phyloP scores from a whole-genome alignment of 1,284 basidiomycete genomes.

The Fomitopsis betulina region DNA sequence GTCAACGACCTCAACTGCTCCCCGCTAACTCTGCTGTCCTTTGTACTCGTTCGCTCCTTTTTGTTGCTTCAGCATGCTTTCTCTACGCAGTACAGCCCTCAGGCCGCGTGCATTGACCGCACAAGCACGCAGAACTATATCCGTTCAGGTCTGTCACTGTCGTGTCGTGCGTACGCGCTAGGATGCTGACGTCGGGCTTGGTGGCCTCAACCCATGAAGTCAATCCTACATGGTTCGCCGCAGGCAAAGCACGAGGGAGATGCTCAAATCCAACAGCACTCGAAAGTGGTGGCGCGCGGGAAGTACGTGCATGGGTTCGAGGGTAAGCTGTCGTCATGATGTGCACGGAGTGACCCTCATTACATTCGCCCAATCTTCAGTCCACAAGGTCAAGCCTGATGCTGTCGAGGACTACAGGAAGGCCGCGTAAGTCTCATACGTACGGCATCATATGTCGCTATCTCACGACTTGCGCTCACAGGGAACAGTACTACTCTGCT shows the following conservation, averaged over 20 bases:
- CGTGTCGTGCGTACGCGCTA: conserved; percentile 6
- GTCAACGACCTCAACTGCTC: background rate
- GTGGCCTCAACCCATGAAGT: conserved; percentile 6
- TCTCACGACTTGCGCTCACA: conserved; percentile 25
- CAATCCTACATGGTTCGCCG: conserved; percentile 70
- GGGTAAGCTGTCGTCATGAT: conserved; percentile 44
- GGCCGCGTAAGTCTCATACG: conserved; percentile 64
- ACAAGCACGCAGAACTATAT: conserved; percentile 43
- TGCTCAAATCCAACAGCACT: conserved; percentile 73
- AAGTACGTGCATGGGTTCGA: conserved; percentile 90
- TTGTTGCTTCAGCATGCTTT: conserved; percentile 19
- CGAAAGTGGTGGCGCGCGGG: conserved; percentile 77
- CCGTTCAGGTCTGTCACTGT: conserved; percentile 47
- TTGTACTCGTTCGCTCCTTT: conserved; percentile 4
- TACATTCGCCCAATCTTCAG: conserved; percentile 32
- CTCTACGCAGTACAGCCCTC: conserved; percentile 24
- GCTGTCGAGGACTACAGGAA: conserved; percentile 78
- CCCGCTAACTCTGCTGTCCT: conserved; percentile 4
- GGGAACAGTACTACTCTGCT: conserved; percentile 77
- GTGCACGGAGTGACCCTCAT: background rate
- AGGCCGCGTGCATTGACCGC: conserved; percentile 21
- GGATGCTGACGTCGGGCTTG: conserved; percentile 2
- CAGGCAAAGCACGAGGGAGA: conserved; percentile 84
- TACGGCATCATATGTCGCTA: conserved; percentile 1
- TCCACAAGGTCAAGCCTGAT: conserved; percentile 80